Evolutionary conservation across 2,329 filamentous ascomycete species (phyloP), one percentile per base, ranked within the genome.

Genomic region (Sclerotinia subarctica): DNA sequence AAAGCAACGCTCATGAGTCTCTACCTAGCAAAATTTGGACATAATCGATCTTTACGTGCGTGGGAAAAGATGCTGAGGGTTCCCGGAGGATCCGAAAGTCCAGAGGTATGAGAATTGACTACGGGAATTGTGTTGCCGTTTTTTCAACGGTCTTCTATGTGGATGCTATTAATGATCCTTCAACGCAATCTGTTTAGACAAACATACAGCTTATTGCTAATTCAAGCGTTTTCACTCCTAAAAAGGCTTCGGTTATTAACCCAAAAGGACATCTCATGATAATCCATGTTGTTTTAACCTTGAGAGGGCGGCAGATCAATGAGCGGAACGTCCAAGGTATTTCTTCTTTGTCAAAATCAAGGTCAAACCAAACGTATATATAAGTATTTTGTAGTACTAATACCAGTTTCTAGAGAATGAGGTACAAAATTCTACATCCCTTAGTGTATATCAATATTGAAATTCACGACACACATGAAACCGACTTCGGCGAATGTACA

Each of bases 1-100:
- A 53, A 53, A 35, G 21, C 26, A 24, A 29, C 10, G 4, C 47
- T 38, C 60, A 24, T 29, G 8, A n/a, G 1, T 47, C 32, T 13
- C 29, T 53, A 15, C 38, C 60, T 21, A 52, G 19, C 5, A 47
- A 64, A 3, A 32, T 47, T 21, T 38, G 19, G 15, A n/a, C 5
- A 51, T 64, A n/a, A 29, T 47, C 32, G 4, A 64, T 53, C 19
- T 64, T 47, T n/a, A 64, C 6, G 1, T 64, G 47, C 15, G 60
- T 42, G 38, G 60, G 60, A 52, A 63, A 63, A 24, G 59, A 52
- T 63, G 32, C 52, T 1, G 59, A 3, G 19, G 60, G 29, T 64
- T 53, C 35, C 60, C 47, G 15, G 15, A 15, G 21, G n/a, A 42
- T 8, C 10, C 29, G 3, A 47, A 13, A 42, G 1, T 47, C 19